Evolutionary conservation across 139 green algal species (phyloP), one percentile per base, ranked within the genome.

Genomic region (Chlorella sp.): DNA sequence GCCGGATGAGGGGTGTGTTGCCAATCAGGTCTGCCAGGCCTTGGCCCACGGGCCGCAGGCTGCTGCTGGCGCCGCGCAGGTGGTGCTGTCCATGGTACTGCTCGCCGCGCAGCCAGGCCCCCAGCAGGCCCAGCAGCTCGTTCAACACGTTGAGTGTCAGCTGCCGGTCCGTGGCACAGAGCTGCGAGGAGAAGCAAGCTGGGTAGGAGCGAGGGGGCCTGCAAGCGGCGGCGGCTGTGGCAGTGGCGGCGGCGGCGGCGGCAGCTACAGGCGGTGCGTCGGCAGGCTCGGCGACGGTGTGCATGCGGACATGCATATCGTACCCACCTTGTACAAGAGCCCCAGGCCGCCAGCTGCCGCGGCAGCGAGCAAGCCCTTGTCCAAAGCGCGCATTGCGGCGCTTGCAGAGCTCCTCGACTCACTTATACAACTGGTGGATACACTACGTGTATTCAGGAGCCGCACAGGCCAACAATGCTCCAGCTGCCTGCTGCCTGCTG

Each of bases 1-100:
- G 94, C 0, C 90, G 84, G 0, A 98, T 85, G 1, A 98, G 88
- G 0, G 94, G 94, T 0, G 95, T 98, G 87, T 97, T 94, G 56
- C 95, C 95, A 38, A 98, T 94, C 8, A 94, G 74, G 1, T 82
- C 92, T 0, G 89, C 72, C 26, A 98, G 73, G 7, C 92, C 94
- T 36, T 90, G 32, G 20, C 38, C 68, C 11, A 90, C 43, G 0
- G 54, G 83, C 3, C 11, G 82, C 41, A 76, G 72, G n/a, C 44
- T 81, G 72, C 56, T 86, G 72, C 28, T 17, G 73, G 40, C 77
- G 28, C 54, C 54, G 20, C 38, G 48, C 75, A 54, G 28, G 24
- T 70, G 76, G 2, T 38, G 76, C n/a, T 36, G 16, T 1, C 24
- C 22, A 7, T 54, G 82, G 51, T 60, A 60, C 82, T 62, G 81